Evolutionary conservation across 2,329 filamentous ascomycete genomes (phyloP).

Genomic region (Verticillium albo-atrum): DNA sequence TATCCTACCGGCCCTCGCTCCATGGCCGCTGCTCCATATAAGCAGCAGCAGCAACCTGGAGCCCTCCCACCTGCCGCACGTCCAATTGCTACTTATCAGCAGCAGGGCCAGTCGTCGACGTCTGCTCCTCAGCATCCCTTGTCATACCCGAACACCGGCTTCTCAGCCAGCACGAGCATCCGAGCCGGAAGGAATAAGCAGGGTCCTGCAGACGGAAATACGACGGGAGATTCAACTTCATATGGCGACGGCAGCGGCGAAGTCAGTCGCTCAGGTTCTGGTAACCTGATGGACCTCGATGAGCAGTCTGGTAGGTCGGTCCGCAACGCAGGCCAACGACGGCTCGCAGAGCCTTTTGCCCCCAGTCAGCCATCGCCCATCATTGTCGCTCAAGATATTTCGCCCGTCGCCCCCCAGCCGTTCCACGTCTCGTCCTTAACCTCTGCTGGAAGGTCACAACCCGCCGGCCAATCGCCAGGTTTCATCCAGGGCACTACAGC

Average conservation of each 20-base stretch:
- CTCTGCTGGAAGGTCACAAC: constrained; percentile 31
- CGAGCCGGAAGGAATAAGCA: neutral
- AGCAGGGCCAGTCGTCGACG: constrained; percentile 10
- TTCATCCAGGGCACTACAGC: constrained; percentile 39
- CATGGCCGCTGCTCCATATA: neutral
- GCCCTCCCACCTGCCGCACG: constrained; percentile 5
- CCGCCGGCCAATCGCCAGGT: constrained; percentile 22
- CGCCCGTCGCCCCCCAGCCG: constrained; percentile 70
- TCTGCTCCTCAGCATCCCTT: constrained; percentile 1
- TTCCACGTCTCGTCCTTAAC: constrained; percentile 61
- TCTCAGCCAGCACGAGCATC: neutral
- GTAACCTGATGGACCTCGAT: constrained; percentile 20
- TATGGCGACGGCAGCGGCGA: constrained; percentile 30
- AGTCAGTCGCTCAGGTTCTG: constrained; percentile 37
- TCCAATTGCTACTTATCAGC: constrained; percentile 13
- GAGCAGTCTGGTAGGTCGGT: constrained; percentile 12
- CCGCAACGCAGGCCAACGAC: constrained; percentile 5
- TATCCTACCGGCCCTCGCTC: neutral
- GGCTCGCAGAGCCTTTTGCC: constrained; percentile 6
- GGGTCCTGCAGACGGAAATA: constrained; percentile 7
- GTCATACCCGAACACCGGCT: neutral
- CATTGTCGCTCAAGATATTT: constrained; percentile 68
- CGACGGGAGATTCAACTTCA: constrained; percentile 22
- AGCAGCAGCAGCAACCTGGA: neutral
- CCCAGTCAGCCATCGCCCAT: constrained; percentile 51